phyloP scores from a whole-genome alignment of 2,329 filamentous ascomycete species.

The Coniella vitis region DNA sequence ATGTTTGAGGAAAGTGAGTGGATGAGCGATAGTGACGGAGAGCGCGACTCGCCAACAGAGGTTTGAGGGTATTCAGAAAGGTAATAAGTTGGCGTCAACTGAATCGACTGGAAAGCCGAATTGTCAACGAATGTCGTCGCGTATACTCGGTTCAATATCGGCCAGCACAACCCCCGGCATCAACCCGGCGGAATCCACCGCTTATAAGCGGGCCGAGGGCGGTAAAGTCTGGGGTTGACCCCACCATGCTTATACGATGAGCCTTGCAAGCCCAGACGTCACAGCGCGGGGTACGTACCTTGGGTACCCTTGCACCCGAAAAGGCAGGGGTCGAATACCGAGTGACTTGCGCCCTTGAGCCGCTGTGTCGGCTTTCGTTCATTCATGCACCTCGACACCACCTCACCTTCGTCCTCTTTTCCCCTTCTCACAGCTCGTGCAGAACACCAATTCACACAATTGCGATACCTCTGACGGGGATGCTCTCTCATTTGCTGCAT shows the following conservation, averaged over 20 bases:
- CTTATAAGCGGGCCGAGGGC: conserved; percentile 15
- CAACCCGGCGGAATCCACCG: conserved; percentile 2
- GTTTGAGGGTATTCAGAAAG: too few relatives aligned
- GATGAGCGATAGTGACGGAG: too few relatives aligned
- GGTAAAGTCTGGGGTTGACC: not conserved
- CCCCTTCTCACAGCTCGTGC: not conserved
- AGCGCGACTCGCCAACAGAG: too few relatives aligned
- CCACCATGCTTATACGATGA: too few relatives aligned
- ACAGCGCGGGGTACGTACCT: too few relatives aligned
- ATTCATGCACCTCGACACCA: not conserved
- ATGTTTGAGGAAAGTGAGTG: conserved; percentile 22
- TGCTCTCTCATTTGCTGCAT: not conserved
- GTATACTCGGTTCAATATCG: conserved; percentile 12
- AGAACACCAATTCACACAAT: too few relatives aligned
- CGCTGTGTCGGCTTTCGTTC: not conserved
- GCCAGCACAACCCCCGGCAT: conserved; percentile 1
- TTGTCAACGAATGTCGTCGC: not conserved
- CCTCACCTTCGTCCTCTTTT: not conserved
- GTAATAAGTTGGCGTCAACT: too few relatives aligned
- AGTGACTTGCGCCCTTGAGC: not conserved
- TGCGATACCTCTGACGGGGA: not conserved
- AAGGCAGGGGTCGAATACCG: too few relatives aligned
- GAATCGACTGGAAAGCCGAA: too few relatives aligned
- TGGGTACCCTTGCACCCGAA: too few relatives aligned
- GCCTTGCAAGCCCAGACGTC: too few relatives aligned